phyloP scores from a whole-genome alignment of 805 yeast species.

The Nakazawaea wyomingensis region DNA sequence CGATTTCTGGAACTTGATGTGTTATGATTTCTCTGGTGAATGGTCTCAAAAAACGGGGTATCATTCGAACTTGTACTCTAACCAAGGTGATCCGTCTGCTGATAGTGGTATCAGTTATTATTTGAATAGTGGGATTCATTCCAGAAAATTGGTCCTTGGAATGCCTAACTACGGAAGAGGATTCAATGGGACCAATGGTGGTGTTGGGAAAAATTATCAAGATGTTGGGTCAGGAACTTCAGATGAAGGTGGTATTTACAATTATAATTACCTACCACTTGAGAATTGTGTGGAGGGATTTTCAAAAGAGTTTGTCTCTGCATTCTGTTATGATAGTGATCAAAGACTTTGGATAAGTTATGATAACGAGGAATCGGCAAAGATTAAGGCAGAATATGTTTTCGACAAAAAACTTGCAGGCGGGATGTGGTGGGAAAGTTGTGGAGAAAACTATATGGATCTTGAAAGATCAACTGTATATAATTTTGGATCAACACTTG shows the following conservation, averaged over 20 bases:
- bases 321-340: slow-evolving; percentile 41
- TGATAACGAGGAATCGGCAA: slow-evolving; percentile 55
- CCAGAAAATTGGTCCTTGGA: slow-evolving; percentile 64
- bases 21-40: slow-evolving; percentile 80
- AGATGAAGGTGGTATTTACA: slow-evolving; percentile 47
- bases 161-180: slow-evolving; percentile 80
- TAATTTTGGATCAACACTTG: slow-evolving; percentile 40
- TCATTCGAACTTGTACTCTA: slow-evolving; percentile 61
- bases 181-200: slow-evolving; percentile 27
- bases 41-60: slow-evolving; percentile 62
- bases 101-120: slow-evolving; percentile 44
- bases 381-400: slow-evolving; percentile 57
- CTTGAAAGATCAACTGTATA: slow-evolving; percentile 34
- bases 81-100: slow-evolving; percentile 30
- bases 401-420: slow-evolving; percentile 55
- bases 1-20: slow-evolving; percentile 81
- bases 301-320: slow-evolving; percentile 43
- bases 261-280: slow-evolving; percentile 51
- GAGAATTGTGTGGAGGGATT: slow-evolving; percentile 38
- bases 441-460: slow-evolving; percentile 52
- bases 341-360: slow-evolving; percentile 47
- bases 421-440: slow-evolving; percentile 94
- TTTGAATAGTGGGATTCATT: slow-evolving; percentile 33
- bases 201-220: slow-evolving; percentile 37
- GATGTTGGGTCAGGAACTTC: slow-evolving; percentile 29